phyloP scores from a whole-genome alignment of 164 flowering plant genomes.

The Berberis vulgaris region DNA sequence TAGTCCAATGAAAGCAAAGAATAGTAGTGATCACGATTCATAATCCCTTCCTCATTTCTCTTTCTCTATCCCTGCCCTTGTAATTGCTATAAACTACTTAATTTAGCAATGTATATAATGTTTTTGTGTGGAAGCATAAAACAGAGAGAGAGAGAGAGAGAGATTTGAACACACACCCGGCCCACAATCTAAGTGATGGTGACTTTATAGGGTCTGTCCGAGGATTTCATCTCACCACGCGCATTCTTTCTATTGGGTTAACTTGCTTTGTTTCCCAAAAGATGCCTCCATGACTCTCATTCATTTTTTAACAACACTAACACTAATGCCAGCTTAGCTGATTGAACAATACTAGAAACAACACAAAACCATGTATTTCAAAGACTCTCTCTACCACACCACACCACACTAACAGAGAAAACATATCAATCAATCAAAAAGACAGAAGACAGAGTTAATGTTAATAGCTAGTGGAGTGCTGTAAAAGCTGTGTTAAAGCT shows the following conservation, averaged over 20 bases:
- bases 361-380: neutral
- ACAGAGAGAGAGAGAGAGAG: neutral
- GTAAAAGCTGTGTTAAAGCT: neutral
- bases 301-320: too few relatives aligned
- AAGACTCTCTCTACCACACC: neutral
- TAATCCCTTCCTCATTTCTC: too few relatives aligned
- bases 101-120: neutral
- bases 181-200: neutral
- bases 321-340: too few relatives aligned
- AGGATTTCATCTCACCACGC: conserved; percentile 7
- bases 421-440: neutral
- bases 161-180: neutral
- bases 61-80: neutral
- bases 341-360: too few relatives aligned
- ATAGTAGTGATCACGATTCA: too few relatives aligned
- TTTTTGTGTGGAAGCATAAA: neutral
- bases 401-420: neutral
- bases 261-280: neutral
- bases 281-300: neutral
- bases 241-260: conserved; percentile 5
- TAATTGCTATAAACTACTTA: neutral
- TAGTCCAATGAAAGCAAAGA: too few relatives aligned
- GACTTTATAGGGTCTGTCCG: conserved; percentile 5
- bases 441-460: neutral
- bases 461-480: neutral